These are phyloP conservation scores for Colletotrichum spaethianum DNA, from an alignment of 2,329 filamentous ascomycete genomes.

Conservation along the genomic window DNA sequence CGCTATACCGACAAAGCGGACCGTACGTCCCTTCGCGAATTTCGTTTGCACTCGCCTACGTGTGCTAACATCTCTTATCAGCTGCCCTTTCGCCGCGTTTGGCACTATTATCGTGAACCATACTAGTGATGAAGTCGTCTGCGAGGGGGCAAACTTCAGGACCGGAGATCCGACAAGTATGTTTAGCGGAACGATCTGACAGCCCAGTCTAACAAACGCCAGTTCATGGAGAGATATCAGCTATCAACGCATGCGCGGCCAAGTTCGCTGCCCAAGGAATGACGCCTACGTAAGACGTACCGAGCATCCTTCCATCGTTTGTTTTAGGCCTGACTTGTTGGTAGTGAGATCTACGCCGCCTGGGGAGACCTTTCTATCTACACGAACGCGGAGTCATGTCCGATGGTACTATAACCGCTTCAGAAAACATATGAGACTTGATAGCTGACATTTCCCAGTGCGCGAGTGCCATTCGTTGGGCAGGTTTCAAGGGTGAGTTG, in stretches of 20 bases:
- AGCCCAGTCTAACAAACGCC: neutral
- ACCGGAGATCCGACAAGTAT: constrained; percentile 34
- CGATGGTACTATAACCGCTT: constrained; percentile 54
- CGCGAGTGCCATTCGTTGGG: constrained; percentile 68
- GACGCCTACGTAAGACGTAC: constrained; percentile 17
- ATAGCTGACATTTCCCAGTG: constrained; percentile 51
- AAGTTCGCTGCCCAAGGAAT: constrained; percentile 28
- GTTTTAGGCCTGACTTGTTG: neutral
- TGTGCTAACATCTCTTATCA: neutral
- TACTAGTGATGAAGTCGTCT: constrained; percentile 55
- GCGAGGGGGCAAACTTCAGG: constrained; percentile 35
- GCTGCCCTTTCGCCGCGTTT: constrained; percentile 68
- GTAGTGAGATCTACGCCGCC: constrained; percentile 55
- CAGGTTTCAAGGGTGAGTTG: constrained; percentile 58
- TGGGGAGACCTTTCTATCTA: constrained; percentile 64
- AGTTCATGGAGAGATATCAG: constrained; percentile 38
- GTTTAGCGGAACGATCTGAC: accelerated
- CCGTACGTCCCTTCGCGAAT: neutral
- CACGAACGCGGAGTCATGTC: constrained; percentile 70
- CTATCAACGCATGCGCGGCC: constrained; percentile 34
- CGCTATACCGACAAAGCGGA: constrained; percentile 29
- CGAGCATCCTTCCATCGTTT: accelerated
- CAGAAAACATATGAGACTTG: neutral
- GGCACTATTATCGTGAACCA: constrained; percentile 70
- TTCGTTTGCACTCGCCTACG: neutral